Conservation (phyloP, 768 basidiomycete genomes). For the Hysterangium stoloniferum region DNA sequence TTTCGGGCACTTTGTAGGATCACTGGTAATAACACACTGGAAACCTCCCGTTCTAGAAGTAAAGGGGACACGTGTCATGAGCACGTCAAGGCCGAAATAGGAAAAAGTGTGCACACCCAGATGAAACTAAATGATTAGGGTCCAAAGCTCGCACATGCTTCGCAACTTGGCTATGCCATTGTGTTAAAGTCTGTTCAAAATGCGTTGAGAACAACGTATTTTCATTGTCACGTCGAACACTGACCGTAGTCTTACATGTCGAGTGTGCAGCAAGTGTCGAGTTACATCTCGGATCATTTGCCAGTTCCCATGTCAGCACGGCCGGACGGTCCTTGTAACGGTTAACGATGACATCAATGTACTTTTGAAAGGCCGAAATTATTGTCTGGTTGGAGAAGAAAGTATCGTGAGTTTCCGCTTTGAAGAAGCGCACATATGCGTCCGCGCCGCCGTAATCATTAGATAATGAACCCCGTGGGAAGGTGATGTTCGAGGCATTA, state of each 20-base stretch:
- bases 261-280: constrained; percentile 40
- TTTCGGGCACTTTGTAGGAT: constrained; percentile 39
- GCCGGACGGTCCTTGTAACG: constrained; percentile 47
- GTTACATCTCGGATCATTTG: constrained; percentile 62
- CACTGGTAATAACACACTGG: constrained; percentile 33
- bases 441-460: constrained; percentile 70
- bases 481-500: constrained; percentile 28
- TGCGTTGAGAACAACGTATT: neutral
- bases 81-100: constrained; percentile 18
- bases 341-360: constrained; percentile 43
- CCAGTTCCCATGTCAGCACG: constrained; percentile 55
- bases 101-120: constrained; percentile 38
- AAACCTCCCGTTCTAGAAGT: constrained; percentile 42
- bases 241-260: neutral
- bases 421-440: constrained; percentile 46
- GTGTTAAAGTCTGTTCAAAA: constrained; percentile 37
- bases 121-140: constrained; percentile 55
- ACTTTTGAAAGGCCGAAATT: constrained; percentile 47
- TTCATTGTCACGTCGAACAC: neutral
- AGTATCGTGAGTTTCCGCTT: constrained; percentile 39
- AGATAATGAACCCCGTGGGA: constrained; percentile 47
- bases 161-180: constrained; percentile 46
- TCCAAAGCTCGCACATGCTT: constrained; percentile 39
- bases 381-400: constrained; percentile 50
- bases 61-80: neutral